Base-by-base conservation (phyloP, 768 basidiomycete species). In the Tephrocybe sp. region DNA sequence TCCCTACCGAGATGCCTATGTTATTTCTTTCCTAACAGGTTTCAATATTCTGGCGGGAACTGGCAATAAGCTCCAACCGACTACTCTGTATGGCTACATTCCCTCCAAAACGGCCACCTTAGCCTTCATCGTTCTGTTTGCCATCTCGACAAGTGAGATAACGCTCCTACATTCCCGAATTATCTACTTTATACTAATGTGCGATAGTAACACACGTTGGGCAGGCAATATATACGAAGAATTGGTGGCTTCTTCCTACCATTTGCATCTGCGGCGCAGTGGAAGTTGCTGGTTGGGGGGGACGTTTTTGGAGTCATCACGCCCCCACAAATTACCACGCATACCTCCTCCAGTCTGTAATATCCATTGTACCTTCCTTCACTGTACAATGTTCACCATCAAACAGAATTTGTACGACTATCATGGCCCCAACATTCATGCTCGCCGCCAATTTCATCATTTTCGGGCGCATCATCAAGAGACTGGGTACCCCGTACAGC, bases 361-460 rank as follows among this genome's bases (percentile, higher is more conserved):
- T n/a, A 7, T n/a, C 9, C 13, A 8, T 37, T 37, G 6, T 30
- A 12, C 7, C 11, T 11, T 35, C 32, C 13, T n/a, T 15, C 5
- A 5, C 5, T 34, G 16, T 34, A 34, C 7, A 6, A 7, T 34
- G 32, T 18, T n/a, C n/a, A 34, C 16, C 32, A n/a, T 34, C 32
- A n/a, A 40, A 9, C 19, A 77, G 76, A 50, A 71, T 74, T 7
- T 64, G 67, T 3, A 62, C 67, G 1, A 78, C 77, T 0, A 77
- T 83, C 43, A 52, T 83, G 13, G 78, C 73, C 0, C 83, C 83
- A 1, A 83, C 81, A 0, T 80, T 80, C 1, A 66, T 84, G 9
- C 61, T 83, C 5, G 83, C 82, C 0, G 82, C 72, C 4, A 78
- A 75, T 51, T 85, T 84, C 55, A 63, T 82, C 30, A 74, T 82